A percentile compares a stretch with the other conserved stretches of the same genome.
phyloP scores from a whole-genome alignment of 805 yeast genomes.

The Wickerhamiella azyma region DNA sequence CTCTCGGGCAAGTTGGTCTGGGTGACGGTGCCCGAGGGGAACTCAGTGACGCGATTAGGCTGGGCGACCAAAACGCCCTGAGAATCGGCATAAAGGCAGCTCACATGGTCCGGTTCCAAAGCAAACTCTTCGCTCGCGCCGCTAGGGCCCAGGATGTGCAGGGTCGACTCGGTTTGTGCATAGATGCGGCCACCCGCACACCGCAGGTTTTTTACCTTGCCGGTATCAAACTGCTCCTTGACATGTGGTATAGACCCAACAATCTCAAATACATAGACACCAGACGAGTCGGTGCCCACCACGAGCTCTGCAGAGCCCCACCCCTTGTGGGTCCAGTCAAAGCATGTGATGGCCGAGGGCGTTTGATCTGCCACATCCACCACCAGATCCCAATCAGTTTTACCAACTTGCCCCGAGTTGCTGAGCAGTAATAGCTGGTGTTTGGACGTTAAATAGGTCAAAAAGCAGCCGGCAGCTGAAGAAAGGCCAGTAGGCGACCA shows the following conservation, averaged over 20 bases:
- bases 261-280: background rate
- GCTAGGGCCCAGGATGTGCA: background rate
- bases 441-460: constrained; percentile 1
- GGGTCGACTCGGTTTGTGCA: background rate
- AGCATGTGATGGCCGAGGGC: background rate
- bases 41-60: constrained; percentile 1
- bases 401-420: background rate
- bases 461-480: background rate
- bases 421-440: background rate
- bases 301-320: constrained; percentile 3
- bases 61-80: constrained; percentile 1
- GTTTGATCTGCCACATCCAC: background rate
- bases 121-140: background rate
- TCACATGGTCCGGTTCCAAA: background rate
- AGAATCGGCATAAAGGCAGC: background rate
- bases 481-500: constrained; percentile 8
- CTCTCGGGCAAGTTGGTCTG: background rate
- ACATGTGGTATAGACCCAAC: background rate
- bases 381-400: background rate
- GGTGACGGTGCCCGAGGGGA: background rate
- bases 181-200: background rate
- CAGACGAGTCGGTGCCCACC: constrained; percentile 1
- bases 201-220: background rate
- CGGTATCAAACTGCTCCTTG: background rate
- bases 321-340: constrained; percentile 2